Percentiles rank a stretch among this genome's conserved stretches.
Conservation (phyloP, 352 stramenopile species). For the Globisporangium mamillatum region DNA sequence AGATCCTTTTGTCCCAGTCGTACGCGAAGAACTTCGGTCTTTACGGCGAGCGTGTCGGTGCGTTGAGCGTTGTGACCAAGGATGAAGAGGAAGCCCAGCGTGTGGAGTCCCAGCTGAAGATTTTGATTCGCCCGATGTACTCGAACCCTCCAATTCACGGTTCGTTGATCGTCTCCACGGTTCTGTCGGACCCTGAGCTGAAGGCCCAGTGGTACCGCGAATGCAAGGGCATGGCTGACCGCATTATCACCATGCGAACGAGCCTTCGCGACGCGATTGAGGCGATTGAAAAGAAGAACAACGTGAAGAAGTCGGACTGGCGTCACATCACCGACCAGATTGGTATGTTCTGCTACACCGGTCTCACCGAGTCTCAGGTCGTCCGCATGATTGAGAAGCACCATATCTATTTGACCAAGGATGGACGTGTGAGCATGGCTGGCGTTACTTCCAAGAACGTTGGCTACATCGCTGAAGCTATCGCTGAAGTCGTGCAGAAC, state of each 20-base stretch:
- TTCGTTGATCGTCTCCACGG: constrained; percentile 96
- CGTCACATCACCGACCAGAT: constrained; percentile 98
- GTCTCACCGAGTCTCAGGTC: constrained; percentile 94
- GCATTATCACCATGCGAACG: constrained; percentile 94
- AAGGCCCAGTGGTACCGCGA: constrained; percentile 94
- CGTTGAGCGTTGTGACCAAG: constrained; percentile 93
- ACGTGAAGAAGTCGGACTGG: constrained; percentile 89
- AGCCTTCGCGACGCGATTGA: constrained; percentile 80
- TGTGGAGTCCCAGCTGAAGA: constrained; percentile 98
- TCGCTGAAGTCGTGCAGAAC: constrained; percentile 92
- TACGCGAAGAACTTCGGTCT: constrained; percentile 99
- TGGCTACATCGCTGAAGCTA: constrained; percentile 94
- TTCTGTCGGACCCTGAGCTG: constrained; percentile 92
- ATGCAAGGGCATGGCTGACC: constrained; percentile 95
- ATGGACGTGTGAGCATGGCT: constrained; percentile 98
- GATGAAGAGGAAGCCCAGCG: constrained; percentile 94
- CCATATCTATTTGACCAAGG: constrained; percentile 98
- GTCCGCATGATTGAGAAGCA: constrained; percentile 93
- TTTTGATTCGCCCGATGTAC: constrained; percentile 99
- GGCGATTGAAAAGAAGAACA: constrained; percentile 70
- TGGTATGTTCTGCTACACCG: constrained; percentile 99
- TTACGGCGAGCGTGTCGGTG: constrained; percentile 98
- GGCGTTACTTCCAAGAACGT: constrained; percentile 97
- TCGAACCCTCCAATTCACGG: constrained; percentile 99
- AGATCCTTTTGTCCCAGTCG: constrained; percentile 96